Evolutionary conservation across 495 filamentous ascomycete genomes (phyloP).

Genomic region (Podospora appendiculata): DNA sequence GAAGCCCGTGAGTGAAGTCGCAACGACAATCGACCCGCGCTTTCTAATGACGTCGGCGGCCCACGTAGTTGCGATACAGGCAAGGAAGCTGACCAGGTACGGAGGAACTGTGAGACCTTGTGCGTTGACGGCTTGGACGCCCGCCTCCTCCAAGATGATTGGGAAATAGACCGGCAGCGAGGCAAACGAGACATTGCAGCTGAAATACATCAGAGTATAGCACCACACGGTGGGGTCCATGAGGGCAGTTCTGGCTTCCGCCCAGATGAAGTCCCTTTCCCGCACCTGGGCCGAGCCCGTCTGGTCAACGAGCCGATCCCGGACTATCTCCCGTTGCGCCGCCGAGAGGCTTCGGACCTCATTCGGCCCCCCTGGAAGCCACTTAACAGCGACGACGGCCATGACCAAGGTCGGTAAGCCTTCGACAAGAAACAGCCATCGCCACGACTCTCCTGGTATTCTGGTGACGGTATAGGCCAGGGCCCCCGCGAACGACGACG

Average conservation of each 20-base stretch:
- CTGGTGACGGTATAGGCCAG: constrained; percentile 79
- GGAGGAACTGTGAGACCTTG: constrained; percentile 79
- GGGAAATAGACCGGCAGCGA: constrained; percentile 82
- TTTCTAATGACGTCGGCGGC: constrained; percentile 67
- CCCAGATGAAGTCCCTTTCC: no score
- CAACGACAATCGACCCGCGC: constrained; percentile 59
- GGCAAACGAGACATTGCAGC: constrained; percentile 62
- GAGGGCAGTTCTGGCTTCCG: constrained; percentile 30
- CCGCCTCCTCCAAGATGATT: constrained; percentile 71
- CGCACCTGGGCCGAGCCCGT: constrained; percentile 33
- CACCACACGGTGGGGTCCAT: constrained; percentile 11
- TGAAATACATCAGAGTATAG: constrained; percentile 41
- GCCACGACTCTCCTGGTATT: constrained; percentile 63
- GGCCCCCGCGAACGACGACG: constrained; percentile 75
- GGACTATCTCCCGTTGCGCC: constrained; percentile 64
- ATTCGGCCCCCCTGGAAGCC: constrained; percentile 63
- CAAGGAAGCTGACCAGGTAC: constrained; percentile 68
- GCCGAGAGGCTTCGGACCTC: constrained; percentile 62
- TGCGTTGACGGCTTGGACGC: constrained; percentile 56
- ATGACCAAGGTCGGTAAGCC: constrained; percentile 64
- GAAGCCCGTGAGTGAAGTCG: constrained; percentile 54
- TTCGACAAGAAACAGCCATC: constrained; percentile 76
- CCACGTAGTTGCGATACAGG: constrained; percentile 59
- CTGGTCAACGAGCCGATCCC: constrained; percentile 53
- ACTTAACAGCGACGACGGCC: constrained; percentile 58